Conservation (phyloP, 441 rosid genomes). For the Brassica hybrid region DNA sequence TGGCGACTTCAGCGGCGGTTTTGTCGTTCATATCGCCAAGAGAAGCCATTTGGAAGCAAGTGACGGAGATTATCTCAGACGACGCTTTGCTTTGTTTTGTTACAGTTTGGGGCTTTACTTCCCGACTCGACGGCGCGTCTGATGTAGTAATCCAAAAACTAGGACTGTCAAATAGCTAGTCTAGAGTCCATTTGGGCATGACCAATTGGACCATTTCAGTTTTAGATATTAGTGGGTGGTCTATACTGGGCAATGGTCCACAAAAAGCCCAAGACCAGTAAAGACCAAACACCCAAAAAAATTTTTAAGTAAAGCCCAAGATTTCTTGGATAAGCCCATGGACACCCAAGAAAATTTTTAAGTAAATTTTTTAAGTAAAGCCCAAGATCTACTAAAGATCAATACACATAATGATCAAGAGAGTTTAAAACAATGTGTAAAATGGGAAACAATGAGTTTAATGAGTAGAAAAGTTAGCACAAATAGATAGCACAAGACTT, state of each 20-base stretch:
- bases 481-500: too few species aligned
- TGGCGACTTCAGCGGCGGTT: slow-evolving; percentile 56
- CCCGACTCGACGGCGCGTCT: slow-evolving; percentile 9
- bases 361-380: too few species aligned
- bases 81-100: neutral
- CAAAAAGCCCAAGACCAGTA: neutral
- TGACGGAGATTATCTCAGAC: slow-evolving; percentile 6
- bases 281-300: neutral
- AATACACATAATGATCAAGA: too few species aligned
- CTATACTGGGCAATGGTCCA: neutral
- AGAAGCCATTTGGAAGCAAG: slow-evolving; percentile 46
- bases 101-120: neutral
- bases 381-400: too few species aligned
- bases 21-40: slow-evolving; percentile 51
- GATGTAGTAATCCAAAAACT: neutral
- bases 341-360: neutral
- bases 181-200: neutral
- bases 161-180: neutral
- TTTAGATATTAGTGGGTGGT: neutral
- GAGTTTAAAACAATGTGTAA: too few species aligned
- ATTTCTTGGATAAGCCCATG: neutral
- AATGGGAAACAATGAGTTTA: too few species aligned
- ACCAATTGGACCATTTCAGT: neutral
- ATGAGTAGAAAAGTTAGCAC: too few species aligned
- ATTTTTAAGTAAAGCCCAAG: too few species aligned